These are phyloP conservation scores for Flammula alnicola DNA, from an alignment of 1,284 basidiomycete species.

Conservation along the genomic window DNA sequence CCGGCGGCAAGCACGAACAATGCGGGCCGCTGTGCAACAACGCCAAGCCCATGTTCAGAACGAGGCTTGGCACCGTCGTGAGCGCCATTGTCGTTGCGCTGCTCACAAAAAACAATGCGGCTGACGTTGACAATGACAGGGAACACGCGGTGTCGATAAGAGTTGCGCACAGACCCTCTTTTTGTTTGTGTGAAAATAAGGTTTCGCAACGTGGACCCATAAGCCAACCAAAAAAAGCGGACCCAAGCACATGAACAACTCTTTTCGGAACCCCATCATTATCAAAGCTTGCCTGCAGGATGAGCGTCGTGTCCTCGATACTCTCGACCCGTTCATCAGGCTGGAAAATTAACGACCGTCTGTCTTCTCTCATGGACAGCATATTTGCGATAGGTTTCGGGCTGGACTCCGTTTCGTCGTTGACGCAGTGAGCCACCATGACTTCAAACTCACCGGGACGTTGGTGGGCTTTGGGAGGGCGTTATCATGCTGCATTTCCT, in stretches of 20 bases:
- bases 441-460: conserved; percentile 51
- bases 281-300: conserved; percentile 15
- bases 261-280: conserved; percentile 10
- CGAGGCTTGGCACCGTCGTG: too few species aligned
- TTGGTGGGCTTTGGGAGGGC: conserved; percentile 79
- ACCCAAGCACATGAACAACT: conserved; percentile 4
- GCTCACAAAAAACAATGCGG: too few species aligned
- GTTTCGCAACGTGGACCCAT: not conserved
- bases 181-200: conserved; percentile 7
- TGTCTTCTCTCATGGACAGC: conserved; percentile 53
- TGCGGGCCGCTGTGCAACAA: too few species aligned
- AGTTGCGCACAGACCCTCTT: conserved; percentile 1
- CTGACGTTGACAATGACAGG: too few species aligned
- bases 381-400: conserved; percentile 57
- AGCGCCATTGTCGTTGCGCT: too few species aligned
- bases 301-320: conserved; percentile 29
- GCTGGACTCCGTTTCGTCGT: conserved; percentile 55
- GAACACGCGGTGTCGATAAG: not conserved
- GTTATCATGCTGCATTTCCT: conserved; percentile 73
- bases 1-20: too few species aligned
- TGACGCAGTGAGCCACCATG: conserved; percentile 51
- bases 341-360: conserved; percentile 38
- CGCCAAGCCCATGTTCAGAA: too few species aligned
- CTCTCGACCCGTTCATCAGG: conserved; percentile 24
- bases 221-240: not conserved